phyloP scores from a whole-genome alignment of 768 basidiomycete species.

The Ramaria rubella region DNA sequence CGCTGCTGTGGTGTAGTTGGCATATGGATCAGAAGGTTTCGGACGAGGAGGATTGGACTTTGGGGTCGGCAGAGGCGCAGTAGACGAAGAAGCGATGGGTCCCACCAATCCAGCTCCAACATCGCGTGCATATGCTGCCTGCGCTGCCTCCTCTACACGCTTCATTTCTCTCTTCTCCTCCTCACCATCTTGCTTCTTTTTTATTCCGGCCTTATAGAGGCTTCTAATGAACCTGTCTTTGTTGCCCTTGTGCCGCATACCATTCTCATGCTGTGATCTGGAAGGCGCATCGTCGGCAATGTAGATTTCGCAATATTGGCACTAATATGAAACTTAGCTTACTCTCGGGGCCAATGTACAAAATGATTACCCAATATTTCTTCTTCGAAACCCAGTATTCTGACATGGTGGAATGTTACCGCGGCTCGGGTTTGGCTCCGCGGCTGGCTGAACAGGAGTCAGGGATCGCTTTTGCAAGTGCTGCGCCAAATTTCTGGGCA shows the following conservation, averaged over 20 bases:
- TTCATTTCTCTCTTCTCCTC: slow-evolving; percentile 87
- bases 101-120: slow-evolving; percentile 60
- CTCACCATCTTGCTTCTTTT: slow-evolving; percentile 74
- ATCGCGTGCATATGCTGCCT: slow-evolving; percentile 73
- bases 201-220: slow-evolving; percentile 89
- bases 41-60: slow-evolving; percentile 24
- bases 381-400: slow-evolving; percentile 94
- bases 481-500: slow-evolving; percentile 6
- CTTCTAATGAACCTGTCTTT: slow-evolving; percentile 87
- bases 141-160: slow-evolving; percentile 78
- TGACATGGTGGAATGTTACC: slow-evolving; percentile 49
- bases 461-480: background rate
- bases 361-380: slow-evolving; percentile 54
- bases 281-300: slow-evolving; percentile 96
- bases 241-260: slow-evolving; percentile 90
- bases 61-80: slow-evolving; percentile 20
- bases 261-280: slow-evolving; percentile 84
- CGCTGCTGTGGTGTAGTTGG: slow-evolving; percentile 84
- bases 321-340: slow-evolving; percentile 23
- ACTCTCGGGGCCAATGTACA: background rate
- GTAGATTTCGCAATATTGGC: slow-evolving; percentile 97
- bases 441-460: too few species aligned
- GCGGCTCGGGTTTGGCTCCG: background rate
- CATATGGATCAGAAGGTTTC: slow-evolving; percentile 58
- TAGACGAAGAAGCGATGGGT: slow-evolving; percentile 22